Conservation (phyloP, 176 grass and related monocot species). For the Olyra latifolia region DNA sequence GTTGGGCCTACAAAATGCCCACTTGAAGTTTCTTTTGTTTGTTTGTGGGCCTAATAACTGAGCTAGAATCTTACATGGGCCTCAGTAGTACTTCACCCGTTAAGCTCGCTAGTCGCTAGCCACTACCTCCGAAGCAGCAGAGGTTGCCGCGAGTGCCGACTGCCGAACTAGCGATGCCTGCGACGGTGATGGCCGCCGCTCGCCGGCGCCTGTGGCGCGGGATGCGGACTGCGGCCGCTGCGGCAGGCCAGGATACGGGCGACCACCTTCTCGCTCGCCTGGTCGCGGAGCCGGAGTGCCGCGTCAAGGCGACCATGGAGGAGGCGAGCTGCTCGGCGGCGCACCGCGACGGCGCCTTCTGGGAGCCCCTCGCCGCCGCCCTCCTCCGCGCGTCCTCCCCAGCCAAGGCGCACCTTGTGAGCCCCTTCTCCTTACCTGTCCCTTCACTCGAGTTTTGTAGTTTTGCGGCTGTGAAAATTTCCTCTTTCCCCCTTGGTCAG, state of each 20-base stretch:
- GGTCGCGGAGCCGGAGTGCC: slow-evolving; percentile 32
- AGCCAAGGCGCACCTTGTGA: slow-evolving; percentile 50
- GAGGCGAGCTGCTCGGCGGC: slow-evolving; percentile 33
- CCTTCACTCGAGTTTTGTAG: background rate
- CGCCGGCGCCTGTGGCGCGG: slow-evolving; percentile 30
- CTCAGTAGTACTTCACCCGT: no score
- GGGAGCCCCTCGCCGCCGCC: slow-evolving; percentile 44
- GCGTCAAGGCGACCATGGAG: slow-evolving; percentile 50
- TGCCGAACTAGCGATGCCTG: no score
- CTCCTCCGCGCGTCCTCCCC: slow-evolving; percentile 46
- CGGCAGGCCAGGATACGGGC: background rate
- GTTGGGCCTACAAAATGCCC: no score
- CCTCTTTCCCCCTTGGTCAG: background rate
- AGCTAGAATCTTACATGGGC: no score
- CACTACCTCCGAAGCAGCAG: background rate
- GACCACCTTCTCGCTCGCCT: slow-evolving; percentile 32
- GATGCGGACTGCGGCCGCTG: slow-evolving; percentile 13
- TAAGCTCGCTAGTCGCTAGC: no score
- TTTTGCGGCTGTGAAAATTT: background rate
- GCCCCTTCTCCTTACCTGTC: background rate
- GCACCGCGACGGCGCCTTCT: slow-evolving; percentile 33
- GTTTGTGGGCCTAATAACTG: no score
- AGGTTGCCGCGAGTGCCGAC: background rate
- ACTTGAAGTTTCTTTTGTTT: no score
- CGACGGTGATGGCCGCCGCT: slow-evolving; percentile 24